phyloP scores from a whole-genome alignment of 495 filamentous ascomycete species.

The Tricharina praecox region DNA sequence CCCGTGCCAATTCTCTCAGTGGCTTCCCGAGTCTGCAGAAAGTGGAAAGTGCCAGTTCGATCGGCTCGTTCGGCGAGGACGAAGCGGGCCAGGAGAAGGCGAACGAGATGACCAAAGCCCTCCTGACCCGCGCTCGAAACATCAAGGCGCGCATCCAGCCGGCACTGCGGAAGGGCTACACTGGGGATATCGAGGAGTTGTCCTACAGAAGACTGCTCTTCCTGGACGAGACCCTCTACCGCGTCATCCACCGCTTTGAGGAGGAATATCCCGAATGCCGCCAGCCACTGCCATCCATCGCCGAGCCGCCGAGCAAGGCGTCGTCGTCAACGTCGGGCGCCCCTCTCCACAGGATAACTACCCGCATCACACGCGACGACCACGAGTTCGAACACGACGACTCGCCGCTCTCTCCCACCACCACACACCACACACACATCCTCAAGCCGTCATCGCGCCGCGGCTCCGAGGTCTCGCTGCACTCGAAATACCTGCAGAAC shows the following conservation, averaged over 20 bases:
- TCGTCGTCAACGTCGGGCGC: no score
- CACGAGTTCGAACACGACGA: slow-evolving; percentile 1
- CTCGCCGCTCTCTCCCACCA: slow-evolving; percentile 30
- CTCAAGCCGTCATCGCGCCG: slow-evolving; percentile 38
- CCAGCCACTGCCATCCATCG: slow-evolving; percentile 15
- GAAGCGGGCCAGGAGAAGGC: slow-evolving; percentile 37
- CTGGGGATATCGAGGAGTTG: slow-evolving; percentile 42
- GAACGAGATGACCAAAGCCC: slow-evolving; percentile 79
- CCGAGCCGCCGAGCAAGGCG: slow-evolving; percentile 9
- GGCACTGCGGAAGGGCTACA: slow-evolving; percentile 57
- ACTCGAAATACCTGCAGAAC: slow-evolving; percentile 57
- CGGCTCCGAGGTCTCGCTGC: slow-evolving; percentile 56
- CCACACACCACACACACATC: slow-evolving; percentile 27
- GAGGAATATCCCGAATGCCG: slow-evolving; percentile 79
- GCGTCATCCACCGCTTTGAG: slow-evolving; percentile 89
- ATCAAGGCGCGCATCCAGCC: slow-evolving; percentile 71
- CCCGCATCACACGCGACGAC: background rate
- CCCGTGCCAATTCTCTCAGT: background rate
- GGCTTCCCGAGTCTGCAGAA: slow-evolving; percentile 2
- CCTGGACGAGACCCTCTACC: slow-evolving; percentile 71
- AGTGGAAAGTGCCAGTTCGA: slow-evolving; percentile 8
- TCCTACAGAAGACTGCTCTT: slow-evolving; percentile 70
- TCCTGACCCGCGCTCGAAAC: slow-evolving; percentile 70
- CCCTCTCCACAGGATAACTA: background rate
- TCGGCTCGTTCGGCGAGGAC: background rate